Evolutionary conservation across 208 protist species (phyloP).

Genomic region (Trichomonas vaginalis): DNA sequence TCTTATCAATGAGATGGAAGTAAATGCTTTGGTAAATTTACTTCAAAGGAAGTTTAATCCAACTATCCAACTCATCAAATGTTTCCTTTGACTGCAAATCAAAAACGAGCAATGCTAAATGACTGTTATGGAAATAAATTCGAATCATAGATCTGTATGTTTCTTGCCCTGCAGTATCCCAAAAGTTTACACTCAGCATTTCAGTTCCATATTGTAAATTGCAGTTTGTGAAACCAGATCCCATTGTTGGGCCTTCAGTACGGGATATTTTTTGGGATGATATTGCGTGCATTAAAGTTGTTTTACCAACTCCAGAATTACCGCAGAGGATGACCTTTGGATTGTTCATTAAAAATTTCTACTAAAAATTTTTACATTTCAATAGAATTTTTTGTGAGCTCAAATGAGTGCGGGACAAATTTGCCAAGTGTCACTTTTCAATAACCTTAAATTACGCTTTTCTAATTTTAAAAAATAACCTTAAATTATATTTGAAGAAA

Average conservation of each 20-base stretch:
- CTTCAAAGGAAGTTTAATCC: background rate
- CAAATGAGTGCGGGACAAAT: too few species aligned
- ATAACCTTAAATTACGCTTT: too few species aligned
- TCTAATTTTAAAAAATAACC: too few species aligned
- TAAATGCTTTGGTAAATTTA: too few species aligned
- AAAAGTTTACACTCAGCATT: background rate
- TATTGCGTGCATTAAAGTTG: background rate
- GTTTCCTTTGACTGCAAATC: background rate
- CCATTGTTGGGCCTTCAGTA: background rate
- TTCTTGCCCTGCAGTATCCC: conserved; percentile 3
- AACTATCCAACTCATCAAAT: background rate
- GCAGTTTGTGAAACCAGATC: background rate
- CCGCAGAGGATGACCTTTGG: background rate
- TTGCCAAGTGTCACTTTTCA: too few species aligned
- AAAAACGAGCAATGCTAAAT: background rate
- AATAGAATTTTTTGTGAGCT: too few species aligned
- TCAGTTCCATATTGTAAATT: background rate
- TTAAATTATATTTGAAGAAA: too few species aligned
- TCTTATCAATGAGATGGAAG: too few species aligned
- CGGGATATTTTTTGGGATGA: background rate
- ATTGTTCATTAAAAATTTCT: too few species aligned
- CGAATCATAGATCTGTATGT: background rate
- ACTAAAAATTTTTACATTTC: too few species aligned
- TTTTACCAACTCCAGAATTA: conserved; percentile 6
- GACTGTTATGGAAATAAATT: background rate